Base-by-base conservation (phyloP, 345 rosid genomes). In the Schrenkiella parvula region DNA sequence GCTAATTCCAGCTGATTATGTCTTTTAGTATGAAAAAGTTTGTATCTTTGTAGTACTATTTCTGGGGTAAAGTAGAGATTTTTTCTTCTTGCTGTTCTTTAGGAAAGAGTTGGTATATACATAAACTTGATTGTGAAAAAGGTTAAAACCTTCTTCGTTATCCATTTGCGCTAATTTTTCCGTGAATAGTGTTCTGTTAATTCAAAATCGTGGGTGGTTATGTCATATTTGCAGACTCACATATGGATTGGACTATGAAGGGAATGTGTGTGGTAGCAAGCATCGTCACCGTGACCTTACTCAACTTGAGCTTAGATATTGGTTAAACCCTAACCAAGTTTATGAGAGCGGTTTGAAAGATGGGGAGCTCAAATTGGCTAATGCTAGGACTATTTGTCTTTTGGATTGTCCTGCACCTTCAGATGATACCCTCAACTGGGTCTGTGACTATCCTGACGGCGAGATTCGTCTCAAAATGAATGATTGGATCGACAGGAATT, bases 401-500 rank as follows among this genome's bases (percentile, higher is more conserved):
- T 78, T 91, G 79, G 99, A 95, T 70, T 95, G 97, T 61, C 99
- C 99, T 42, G 63, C 34, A 25, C 95, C 97, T 3, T 77, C 89
- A 5, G 93, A 88, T 26, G 97, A 95, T 84, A 76, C 83, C 15
- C 89, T 95, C 28, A 82, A 73, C 66, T 91, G 99, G 99, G 96
- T 89, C 57, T 95, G 99, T 84, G 99, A 95, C 79, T 95, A 95
- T 78, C 99, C 99, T 42, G 97, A 91, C 6, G 99, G 97, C 34
- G 99, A 91, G 61, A 91, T 91, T 72, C 91, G 82, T 75, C 80
- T 95, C 65, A 80, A 86, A 15, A 68, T 81, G 87, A 76, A 83
- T 54, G 93, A 95, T 65, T 95, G 99, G 99, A 87, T 91, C 1
- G 87, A 89, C 67, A 88, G 92, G 78, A 87, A 86, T 65, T 95